A percentile compares a stretch with the other conserved stretches of the same genome.
These are phyloP conservation scores for Ascochyta clinopodiicola DNA, from an alignment of 2,329 filamentous ascomycete genomes.

Conservation along the genomic window DNA sequence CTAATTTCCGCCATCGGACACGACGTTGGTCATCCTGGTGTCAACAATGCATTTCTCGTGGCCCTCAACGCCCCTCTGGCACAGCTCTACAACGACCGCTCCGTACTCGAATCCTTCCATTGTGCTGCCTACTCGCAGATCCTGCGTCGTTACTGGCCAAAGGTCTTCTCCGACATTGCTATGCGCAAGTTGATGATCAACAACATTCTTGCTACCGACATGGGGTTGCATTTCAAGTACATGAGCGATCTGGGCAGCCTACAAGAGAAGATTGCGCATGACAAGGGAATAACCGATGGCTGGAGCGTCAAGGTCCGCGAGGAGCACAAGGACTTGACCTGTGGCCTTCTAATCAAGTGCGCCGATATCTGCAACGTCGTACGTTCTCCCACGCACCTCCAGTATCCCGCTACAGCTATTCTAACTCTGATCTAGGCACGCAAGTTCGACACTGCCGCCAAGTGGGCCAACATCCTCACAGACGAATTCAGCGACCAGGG, in stretches of 20 bases:
- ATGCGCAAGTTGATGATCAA: slow-evolving; percentile 94
- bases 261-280: slow-evolving; percentile 76
- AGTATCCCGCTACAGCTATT: neutral
- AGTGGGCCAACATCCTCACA: slow-evolving; percentile 93
- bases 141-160: slow-evolving; percentile 87
- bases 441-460: slow-evolving; percentile 78
- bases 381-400: slow-evolving; percentile 52
- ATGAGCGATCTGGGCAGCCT: slow-evolving; percentile 86
- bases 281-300: slow-evolving; percentile 66
- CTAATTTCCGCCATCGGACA: slow-evolving; percentile 97
- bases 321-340: slow-evolving; percentile 80
- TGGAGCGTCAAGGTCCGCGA: slow-evolving; percentile 81
- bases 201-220: slow-evolving; percentile 96
- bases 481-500: slow-evolving; percentile 95
- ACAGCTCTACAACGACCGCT: slow-evolving; percentile 95
- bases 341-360: slow-evolving; percentile 93
- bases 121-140: slow-evolving; percentile 98
- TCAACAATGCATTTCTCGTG: slow-evolving; percentile 96
- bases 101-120: slow-evolving; percentile 95
- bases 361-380: slow-evolving; percentile 99
- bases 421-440: slow-evolving; percentile 67
- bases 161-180: slow-evolving; percentile 75
- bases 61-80: slow-evolving; percentile 91
- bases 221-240: slow-evolving; percentile 96
- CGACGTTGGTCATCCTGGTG: slow-evolving; percentile 95